Evolutionary conservation across 2,329 filamentous ascomycete species (phyloP).

Genomic region (Xylaria sp.): DNA sequence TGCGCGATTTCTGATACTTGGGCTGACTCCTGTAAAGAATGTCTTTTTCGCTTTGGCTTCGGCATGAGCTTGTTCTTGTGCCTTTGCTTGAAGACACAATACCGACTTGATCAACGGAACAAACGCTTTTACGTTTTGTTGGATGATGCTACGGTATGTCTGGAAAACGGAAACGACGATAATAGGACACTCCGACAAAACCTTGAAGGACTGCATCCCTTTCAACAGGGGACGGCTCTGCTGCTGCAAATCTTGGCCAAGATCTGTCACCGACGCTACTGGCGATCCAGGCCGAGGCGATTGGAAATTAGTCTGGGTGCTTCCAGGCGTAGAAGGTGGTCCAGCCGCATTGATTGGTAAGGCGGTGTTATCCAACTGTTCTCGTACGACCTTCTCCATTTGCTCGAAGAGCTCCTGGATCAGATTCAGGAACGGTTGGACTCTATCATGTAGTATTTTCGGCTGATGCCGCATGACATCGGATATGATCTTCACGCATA

Average conservation of each 20-base stretch:
- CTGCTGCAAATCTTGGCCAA: conserved; percentile 83
- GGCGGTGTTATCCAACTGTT: conserved; percentile 87
- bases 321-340: conserved; percentile 74
- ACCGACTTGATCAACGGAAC: conserved; percentile 94
- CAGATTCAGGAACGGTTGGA: conserved; percentile 88
- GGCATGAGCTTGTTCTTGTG: conserved; percentile 89
- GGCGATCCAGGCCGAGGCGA: conserved; percentile 92
- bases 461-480: conserved; percentile 94
- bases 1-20: conserved; percentile 89
- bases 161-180: conserved; percentile 99
- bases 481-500: conserved; percentile 98
- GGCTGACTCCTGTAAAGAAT: conserved; percentile 92
- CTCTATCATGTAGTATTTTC: conserved; percentile 80
- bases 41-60: conserved; percentile 83
- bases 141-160: conserved; percentile 82
- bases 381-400: conserved; percentile 93
- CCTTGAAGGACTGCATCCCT: conserved; percentile 99
- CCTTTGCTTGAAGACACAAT: conserved; percentile 86
- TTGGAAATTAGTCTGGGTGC: conserved; percentile 78
- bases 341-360: conserved; percentile 64
- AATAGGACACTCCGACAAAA: conserved; percentile 96
- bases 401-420: conserved; percentile 97
- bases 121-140: conserved; percentile 88
- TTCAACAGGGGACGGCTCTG: conserved; percentile 83
- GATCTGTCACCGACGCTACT: conserved; percentile 81